phyloP scores from a whole-genome alignment of 345 rosid genomes.

The Punica granatum region DNA sequence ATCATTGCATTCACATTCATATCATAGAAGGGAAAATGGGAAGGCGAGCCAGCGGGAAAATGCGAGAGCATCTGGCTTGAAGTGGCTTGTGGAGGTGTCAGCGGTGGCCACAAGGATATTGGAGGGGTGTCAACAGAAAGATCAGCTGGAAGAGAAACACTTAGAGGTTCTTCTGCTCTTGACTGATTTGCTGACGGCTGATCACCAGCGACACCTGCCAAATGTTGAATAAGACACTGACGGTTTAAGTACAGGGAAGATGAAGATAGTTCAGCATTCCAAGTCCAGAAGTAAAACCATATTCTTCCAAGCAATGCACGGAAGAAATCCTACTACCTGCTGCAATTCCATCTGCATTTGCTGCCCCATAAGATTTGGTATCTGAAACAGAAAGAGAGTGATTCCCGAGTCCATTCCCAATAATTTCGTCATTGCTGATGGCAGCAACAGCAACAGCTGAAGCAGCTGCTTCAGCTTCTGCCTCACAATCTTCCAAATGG shows the following conservation, averaged over 20 bases:
- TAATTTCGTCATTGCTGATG: constrained; percentile 69
- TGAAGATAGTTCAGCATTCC: not conserved
- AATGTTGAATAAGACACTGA: constrained; percentile 6
- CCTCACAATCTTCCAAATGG: constrained; percentile 64
- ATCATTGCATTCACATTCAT: constrained; percentile 89
- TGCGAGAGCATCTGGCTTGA: constrained; percentile 76
- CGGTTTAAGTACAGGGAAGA: not conserved
- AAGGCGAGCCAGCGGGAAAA: constrained; percentile 70
- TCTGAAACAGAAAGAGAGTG: constrained; percentile 45
- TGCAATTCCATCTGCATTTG: constrained; percentile 38
- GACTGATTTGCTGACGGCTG: constrained; percentile 47
- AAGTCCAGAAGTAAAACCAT: not conserved
- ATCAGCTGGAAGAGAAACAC: constrained; percentile 91
- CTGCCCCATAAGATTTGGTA: constrained; percentile 48
- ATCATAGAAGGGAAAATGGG: constrained; percentile 86
- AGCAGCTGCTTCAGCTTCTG: constrained; percentile 84
- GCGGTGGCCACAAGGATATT: constrained; percentile 74
- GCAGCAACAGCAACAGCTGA: constrained; percentile 93
- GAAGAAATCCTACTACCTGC: constrained; percentile 19
- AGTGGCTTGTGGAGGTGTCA: constrained; percentile 64
- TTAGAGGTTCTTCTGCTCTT: constrained; percentile 75
- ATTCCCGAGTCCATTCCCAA: constrained; percentile 40
- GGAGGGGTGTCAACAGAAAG: constrained; percentile 89
- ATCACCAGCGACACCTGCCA: constrained; percentile 45
- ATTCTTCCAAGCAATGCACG: not conserved